Evolutionary conservation across 345 rosid genomes (phyloP).

Genomic region (Populus alba): DNA sequence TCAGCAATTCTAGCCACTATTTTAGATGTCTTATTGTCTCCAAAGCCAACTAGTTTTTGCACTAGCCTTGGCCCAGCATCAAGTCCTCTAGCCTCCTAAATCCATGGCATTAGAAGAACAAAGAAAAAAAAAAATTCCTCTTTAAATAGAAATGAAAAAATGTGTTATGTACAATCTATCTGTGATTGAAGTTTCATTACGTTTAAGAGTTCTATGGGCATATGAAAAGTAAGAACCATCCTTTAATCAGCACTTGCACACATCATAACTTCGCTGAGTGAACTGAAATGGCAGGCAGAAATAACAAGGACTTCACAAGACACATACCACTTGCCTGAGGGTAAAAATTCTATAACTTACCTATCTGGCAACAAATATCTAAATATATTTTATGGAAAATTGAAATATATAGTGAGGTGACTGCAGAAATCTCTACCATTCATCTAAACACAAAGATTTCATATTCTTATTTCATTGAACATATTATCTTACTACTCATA

Average conservation of each 20-base stretch:
- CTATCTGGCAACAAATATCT: too few species aligned
- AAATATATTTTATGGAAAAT: too few species aligned
- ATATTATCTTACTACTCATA: too few species aligned
- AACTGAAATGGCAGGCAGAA: too few species aligned
- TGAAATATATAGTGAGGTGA: too few species aligned
- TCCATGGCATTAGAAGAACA: background rate
- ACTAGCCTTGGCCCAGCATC: slow-evolving; percentile 97
- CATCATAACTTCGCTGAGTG: too few species aligned
- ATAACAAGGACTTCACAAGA: too few species aligned
- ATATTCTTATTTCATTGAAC: too few species aligned
- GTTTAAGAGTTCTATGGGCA: background rate
- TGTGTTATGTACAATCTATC: background rate
- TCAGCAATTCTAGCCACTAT: slow-evolving; percentile 74
- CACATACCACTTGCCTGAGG: too few species aligned
- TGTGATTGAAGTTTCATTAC: background rate
- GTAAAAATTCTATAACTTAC: too few species aligned
- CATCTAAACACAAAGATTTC: too few species aligned
- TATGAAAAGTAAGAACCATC: background rate
- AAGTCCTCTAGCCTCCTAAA: slow-evolving; percentile 94
- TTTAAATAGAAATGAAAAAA: background rate
- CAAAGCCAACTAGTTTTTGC: slow-evolving; percentile 73
- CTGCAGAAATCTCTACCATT: too few species aligned
- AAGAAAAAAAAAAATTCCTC: background rate
- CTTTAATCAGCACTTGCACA: background rate
- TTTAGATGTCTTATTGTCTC: slow-evolving; percentile 72